phyloP scores from a whole-genome alignment of 2,329 filamentous ascomycete genomes.

The Nigrospora sphaerica region DNA sequence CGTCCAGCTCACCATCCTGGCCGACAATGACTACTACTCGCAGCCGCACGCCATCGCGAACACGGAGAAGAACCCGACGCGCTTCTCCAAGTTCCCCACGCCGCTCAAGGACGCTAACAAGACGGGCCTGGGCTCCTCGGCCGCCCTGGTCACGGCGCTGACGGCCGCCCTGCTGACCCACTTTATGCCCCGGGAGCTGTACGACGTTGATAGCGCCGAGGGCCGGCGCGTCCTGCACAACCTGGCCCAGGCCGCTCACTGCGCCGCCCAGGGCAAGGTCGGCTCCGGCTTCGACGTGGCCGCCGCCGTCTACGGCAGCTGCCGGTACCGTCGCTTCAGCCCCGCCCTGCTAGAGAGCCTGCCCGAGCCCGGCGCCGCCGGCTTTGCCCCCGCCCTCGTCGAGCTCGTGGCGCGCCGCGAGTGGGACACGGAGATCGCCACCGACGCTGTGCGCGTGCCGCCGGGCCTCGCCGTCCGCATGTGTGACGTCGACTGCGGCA shows the following conservation, averaged over 20 bases:
- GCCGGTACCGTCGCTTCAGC: constrained; percentile 87
- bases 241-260: constrained; percentile 87
- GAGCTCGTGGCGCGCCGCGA: constrained; percentile 53
- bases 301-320: constrained; percentile 85
- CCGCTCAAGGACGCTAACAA: constrained; percentile 78
- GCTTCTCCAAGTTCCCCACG: constrained; percentile 74
- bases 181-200: constrained; percentile 54
- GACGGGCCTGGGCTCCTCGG: constrained; percentile 90
- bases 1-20: constrained; percentile 75
- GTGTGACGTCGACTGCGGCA: constrained; percentile 94
- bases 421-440: constrained; percentile 77
- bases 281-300: constrained; percentile 95
- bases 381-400: constrained; percentile 61
- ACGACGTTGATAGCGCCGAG: constrained; percentile 47
- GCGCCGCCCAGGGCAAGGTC: constrained; percentile 92
- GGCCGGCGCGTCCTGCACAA: constrained; percentile 71
- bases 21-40: constrained; percentile 97
- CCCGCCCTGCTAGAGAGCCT: constrained; percentile 63
- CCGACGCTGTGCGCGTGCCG: constrained; percentile 65
- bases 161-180: constrained; percentile 70
- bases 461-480: constrained; percentile 72
- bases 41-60: constrained; percentile 37
- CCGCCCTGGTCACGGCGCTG: constrained; percentile 84
- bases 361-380: constrained; percentile 56
- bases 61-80: constrained; percentile 24